Evolutionary conservation across 352 stramenopile genomes (phyloP).

Genomic region (Pythium aristosporum): DNA sequence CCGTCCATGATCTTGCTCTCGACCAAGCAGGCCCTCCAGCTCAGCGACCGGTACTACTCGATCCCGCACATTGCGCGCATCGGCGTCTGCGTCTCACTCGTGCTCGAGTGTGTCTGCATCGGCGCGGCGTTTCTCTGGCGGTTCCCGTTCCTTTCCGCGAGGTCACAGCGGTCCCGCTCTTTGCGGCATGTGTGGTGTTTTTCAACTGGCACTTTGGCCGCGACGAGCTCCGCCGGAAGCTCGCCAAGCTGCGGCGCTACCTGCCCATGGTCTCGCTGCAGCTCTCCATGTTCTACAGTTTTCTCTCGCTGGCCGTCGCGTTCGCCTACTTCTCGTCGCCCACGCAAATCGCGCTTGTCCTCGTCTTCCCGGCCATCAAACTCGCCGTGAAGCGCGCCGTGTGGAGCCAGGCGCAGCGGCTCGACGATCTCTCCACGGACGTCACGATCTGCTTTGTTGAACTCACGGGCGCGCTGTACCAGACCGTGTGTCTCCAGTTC

Average conservation of each 20-base stretch:
- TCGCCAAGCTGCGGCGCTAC: conserved; percentile 4
- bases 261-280: conserved; percentile 9
- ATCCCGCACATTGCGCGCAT: conserved; percentile 9
- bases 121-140: conserved; percentile 17
- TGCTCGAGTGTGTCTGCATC: neutral
- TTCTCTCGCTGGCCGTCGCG: conserved; percentile 33
- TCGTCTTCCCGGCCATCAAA: conserved; percentile 30
- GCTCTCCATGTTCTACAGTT: conserved; percentile 13
- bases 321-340: conserved; percentile 9
- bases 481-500: conserved; percentile 34
- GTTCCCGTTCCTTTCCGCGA: conserved; percentile 26
- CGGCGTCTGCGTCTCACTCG: neutral
- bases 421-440: conserved; percentile 41
- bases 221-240: neutral
- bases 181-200: neutral
- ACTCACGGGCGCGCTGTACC: conserved; percentile 34
- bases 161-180: neutral
- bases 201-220: too few species aligned
- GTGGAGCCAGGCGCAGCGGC: conserved; percentile 32
- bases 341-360: conserved; percentile 27
- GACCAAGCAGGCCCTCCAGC: conserved; percentile 17
- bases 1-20: conserved; percentile 9
- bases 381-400: conserved; percentile 26
- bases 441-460: conserved; percentile 43
- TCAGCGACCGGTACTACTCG: conserved; percentile 14